Evolutionary conservation across 1,284 basidiomycete species (phyloP), one percentile per base, ranked within the genome.

Genomic region (Macrocystidia cucumis): DNA sequence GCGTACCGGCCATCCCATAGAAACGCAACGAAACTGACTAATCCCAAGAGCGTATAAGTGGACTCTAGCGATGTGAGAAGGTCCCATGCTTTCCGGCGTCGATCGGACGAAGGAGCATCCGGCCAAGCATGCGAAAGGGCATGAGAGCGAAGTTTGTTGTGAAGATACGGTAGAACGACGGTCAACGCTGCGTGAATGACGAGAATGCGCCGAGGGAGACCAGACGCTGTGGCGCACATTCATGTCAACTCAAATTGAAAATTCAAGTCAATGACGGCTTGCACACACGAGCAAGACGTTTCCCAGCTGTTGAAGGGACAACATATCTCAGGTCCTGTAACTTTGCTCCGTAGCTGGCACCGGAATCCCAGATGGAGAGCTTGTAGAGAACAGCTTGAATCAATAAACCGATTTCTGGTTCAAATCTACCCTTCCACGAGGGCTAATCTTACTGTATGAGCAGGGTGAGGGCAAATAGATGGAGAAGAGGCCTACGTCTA

Each of bases 121-220:
- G 92, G 91, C 88, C 90, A 98, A 35, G 89, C 80, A 44, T 72
- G 67, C 1, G 86, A 87, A 16, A 95, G 67, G 8, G 90, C 91
- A 55, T 86, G 70, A 1, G 69, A 55, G 31, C 89, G 76, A 34
- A 92, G 50, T 29, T 88, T 82, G 20, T 69, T 70, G 45, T 91
- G 77, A 1, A 88, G 40, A 51, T 97, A 97, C 1, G 88, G 85
- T 0, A 88, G 55, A 13, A 93, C 45, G 27, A 92, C 70, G 1
- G 89, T 89, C 31, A 93, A 59, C 7, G 74, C 47, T 9, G 83
- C 78, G 48, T 95, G 91, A 1, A 82, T 50, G 1, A 83, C 48
- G 2, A 91, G 64, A 2, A 65, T 69, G 28, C 65, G 63, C 12
- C 68, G 72, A 18, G 80, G 75, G 28, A 86, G 56, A 20, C 77